Base-by-base conservation (phyloP, 2,329 filamentous ascomycete species). In the Calonectria fujianensis region DNA sequence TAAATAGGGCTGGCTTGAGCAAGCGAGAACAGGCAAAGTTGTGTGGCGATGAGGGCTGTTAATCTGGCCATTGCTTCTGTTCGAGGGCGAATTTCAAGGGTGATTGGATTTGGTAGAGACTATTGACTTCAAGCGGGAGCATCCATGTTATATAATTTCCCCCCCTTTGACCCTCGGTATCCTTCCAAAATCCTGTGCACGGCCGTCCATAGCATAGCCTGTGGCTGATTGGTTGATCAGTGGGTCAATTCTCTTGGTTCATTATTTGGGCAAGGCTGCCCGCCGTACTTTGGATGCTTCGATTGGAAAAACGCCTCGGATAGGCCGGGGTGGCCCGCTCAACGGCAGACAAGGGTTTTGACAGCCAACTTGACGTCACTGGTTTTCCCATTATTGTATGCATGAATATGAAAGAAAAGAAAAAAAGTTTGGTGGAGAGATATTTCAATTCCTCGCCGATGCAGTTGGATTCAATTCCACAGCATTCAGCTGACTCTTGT, bases 231-330 rank as follows among this genome's bases (percentile, higher is more conserved):
- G 20, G 35, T 41, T 20, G 37, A 41, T 63, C 18, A 63, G 57
- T 41, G 57, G 57, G 57, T 63, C 57, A 29, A 39, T 41, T 63
- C 35, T 63, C 57, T 63, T 63, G 57, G 57, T 39, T 63, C 16
- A 11, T 18, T 48, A 48, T 48, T 24, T 48, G 24, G 20, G 13
- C 45, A 24, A 41, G 57, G 37, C 57, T 37, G 24, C n/a, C 45
- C 57, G 57, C 57, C 57, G 31, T 37, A 29, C 1, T 63, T 16
- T 41, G 57, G 37, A 13, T 31, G 41, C 37, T 24, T 63, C 24
- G 29, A 41, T 20, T 29, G 24, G 41, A 63, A 63, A 57, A 29
- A 41, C 57, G 57, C 57, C 57, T 63, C 37, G 57, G 37, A 16
- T 41, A 24, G 14, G 35, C 32, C 35, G 57, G 57, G 57, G 32